Percentiles rank a stretch among this genome's conserved stretches.
These are phyloP conservation scores for Ophidiomyces ophidiicola DNA, from an alignment of 2,329 filamentous ascomycete genomes.

Conservation along the genomic window DNA sequence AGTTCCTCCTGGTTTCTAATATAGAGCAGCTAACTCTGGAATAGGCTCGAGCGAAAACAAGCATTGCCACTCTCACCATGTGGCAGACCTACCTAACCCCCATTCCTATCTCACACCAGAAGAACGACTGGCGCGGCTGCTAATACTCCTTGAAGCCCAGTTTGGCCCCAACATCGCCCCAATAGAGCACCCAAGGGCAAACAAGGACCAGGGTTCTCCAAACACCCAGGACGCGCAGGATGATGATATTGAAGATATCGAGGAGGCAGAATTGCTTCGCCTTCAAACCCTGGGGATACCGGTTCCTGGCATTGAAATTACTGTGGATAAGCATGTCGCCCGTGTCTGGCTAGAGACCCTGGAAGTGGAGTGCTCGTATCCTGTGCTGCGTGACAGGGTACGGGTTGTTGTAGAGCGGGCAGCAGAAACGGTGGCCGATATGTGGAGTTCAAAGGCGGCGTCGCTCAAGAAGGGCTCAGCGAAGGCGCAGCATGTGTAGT, in stretches of 20 bases:
- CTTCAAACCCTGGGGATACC: constrained; percentile 77
- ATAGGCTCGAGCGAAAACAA: constrained; percentile 50
- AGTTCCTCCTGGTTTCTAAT: not conserved
- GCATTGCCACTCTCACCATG: constrained; percentile 36
- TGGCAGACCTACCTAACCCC: constrained; percentile 48
- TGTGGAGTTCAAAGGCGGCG: constrained; percentile 33
- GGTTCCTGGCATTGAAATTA: constrained; percentile 76
- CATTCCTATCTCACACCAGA: constrained; percentile 59
- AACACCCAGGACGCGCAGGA: constrained; percentile 17
- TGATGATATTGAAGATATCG: constrained; percentile 41
- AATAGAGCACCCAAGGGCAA: constrained; percentile 51
- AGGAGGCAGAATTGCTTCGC: constrained; percentile 58
- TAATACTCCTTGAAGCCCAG: constrained; percentile 94
- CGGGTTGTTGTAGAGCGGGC: constrained; percentile 80
- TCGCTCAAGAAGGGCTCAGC: not conserved
- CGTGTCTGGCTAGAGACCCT: constrained; percentile 85
- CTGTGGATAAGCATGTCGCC: constrained; percentile 75
- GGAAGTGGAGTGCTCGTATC: constrained; percentile 74
- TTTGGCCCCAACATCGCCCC: constrained; percentile 80
- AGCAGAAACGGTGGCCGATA: constrained; percentile 70
- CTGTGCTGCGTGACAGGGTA: constrained; percentile 69
- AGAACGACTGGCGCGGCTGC: constrained; percentile 70
- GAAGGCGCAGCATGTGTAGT: not conserved
- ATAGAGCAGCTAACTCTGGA: constrained; percentile 9
- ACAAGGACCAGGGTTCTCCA: constrained; percentile 23